Evolutionary conservation across 352 stramenopile genomes (phyloP), one percentile per base, ranked within the genome.

Genomic region (Phytophthora kernoviae): DNA sequence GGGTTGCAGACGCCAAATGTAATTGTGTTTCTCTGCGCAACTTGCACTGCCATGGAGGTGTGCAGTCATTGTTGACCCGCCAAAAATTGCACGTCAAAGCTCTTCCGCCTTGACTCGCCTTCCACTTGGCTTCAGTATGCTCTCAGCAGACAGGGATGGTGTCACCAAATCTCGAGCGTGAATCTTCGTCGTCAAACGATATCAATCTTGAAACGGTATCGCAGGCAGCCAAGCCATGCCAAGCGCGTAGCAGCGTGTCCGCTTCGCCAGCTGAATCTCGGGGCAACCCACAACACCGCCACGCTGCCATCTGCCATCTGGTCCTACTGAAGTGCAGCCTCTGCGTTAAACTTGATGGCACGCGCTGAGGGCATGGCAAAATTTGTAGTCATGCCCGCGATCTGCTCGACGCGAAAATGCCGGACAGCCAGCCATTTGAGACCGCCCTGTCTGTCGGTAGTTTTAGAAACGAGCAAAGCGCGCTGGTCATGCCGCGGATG

Each of bases 151-250:
- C 37, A 17, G 18, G 37, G 4, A n/a, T n/a, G 37, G 14, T 8
- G 37, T 17, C 18, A 18, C 37, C 37, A 15, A 43, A 43, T 43
- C 37, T 20, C 9, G 6, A 17, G 37, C 10, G 37, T 3, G 14
- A 21, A 43, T 43, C 37, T 21, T 43, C 37, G 37, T 43, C 37
- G 37, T 43, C 37, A 21, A 30, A 43, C 37, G n/a, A 15, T 15
- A 21, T 43, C 37, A 17, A 43, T 43, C 37, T 43, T 43, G 37
- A 43, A 43, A 43, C 37, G 37, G 37, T 20, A 43, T 40, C 37
- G 12, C 37, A 43, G 37, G 12, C 37, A 43, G 37, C 12, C 37
- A 21, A 15, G 33, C 33, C 14, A 5, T 14, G 33, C 4, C 12
- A 6, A 43, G 37, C 37, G 37, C 37, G 37, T 43, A 43, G 37